Conservation (phyloP, 371 early-diverging fungal genomes). For the Ordospora colligata region DNA sequence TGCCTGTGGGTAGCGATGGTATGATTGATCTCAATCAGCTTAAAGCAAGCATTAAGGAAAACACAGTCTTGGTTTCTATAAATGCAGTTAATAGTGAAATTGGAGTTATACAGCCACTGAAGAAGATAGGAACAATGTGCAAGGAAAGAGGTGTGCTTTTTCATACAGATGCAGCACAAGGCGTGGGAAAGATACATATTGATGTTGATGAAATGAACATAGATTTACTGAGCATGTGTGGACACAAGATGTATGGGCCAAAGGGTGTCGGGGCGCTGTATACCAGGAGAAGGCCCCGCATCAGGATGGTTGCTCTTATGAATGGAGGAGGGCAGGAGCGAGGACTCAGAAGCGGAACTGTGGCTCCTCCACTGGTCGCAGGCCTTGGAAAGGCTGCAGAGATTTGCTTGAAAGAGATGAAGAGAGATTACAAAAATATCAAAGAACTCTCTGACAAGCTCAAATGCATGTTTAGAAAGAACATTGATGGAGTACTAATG, state of each 20-base stretch:
- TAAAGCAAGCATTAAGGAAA: constrained; percentile 75
- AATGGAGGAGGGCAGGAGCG: constrained; percentile 97
- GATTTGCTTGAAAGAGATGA: constrained; percentile 75
- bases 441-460: constrained; percentile 41
- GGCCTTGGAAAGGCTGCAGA: constrained; percentile 90
- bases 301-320: constrained; percentile 78
- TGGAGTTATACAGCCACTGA: constrained; percentile 88
- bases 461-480: constrained; percentile 15
- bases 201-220: constrained; percentile 88
- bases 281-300: constrained; percentile 84
- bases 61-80: constrained; percentile 79
- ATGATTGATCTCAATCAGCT: constrained; percentile 66
- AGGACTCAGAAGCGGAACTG: constrained; percentile 89
- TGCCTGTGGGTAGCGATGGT: constrained; percentile 79
- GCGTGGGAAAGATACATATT: constrained; percentile 86
- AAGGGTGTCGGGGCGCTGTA: constrained; percentile 93
- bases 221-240: constrained; percentile 87
- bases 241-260: constrained; percentile 97
- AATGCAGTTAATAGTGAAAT: constrained; percentile 99
- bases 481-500: constrained; percentile 24
- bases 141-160: constrained; percentile 56
- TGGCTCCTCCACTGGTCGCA: constrained; percentile 82
- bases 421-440: constrained; percentile 63
- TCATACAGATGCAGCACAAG: constrained; percentile 97
- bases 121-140: constrained; percentile 69